Conservation (phyloP, 2,329 filamentous ascomycete genomes). For the Dothistroma septosporum region DNA sequence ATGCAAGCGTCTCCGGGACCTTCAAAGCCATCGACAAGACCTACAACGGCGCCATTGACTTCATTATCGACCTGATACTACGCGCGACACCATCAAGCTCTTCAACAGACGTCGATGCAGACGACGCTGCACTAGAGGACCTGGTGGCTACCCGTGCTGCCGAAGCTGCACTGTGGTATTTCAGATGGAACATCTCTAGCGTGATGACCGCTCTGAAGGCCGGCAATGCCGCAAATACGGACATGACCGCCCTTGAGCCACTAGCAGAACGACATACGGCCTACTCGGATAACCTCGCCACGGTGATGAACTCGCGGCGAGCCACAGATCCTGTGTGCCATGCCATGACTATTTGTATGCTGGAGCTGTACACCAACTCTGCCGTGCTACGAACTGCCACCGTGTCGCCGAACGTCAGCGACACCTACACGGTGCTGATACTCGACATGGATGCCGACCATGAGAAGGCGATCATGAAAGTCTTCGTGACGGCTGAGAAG, state of each 20-base stretch:
- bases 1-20: conserved; percentile 41
- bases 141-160: conserved; percentile 72
- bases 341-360: conserved; percentile 67
- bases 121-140: conserved; percentile 72
- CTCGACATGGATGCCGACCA: conserved; percentile 62
- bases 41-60: conserved; percentile 53
- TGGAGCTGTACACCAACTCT: conserved; percentile 80
- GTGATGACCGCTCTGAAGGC: conserved; percentile 48
- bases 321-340: conserved; percentile 67
- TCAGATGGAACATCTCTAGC: conserved; percentile 69
- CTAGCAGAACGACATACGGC: conserved; percentile 50
- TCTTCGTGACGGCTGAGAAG: conserved; percentile 74
- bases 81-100: conserved; percentile 65
- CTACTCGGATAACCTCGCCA: conserved; percentile 48
- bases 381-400: conserved; percentile 54
- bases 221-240: conserved; percentile 48
- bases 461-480: conserved; percentile 64
- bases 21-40: conserved; percentile 18
- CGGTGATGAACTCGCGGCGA: conserved; percentile 47
- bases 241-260: conserved; percentile 57
- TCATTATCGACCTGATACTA: conserved; percentile 67
- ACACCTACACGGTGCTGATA: conserved; percentile 50
- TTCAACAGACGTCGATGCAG: conserved; percentile 53
- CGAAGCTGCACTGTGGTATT: conserved; percentile 77
- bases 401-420: conserved; percentile 35